Evolutionary conservation across 495 filamentous ascomycete genomes (phyloP), one percentile per base, ranked within the genome.

Genomic region (Penicillium atrosanguineum): DNA sequence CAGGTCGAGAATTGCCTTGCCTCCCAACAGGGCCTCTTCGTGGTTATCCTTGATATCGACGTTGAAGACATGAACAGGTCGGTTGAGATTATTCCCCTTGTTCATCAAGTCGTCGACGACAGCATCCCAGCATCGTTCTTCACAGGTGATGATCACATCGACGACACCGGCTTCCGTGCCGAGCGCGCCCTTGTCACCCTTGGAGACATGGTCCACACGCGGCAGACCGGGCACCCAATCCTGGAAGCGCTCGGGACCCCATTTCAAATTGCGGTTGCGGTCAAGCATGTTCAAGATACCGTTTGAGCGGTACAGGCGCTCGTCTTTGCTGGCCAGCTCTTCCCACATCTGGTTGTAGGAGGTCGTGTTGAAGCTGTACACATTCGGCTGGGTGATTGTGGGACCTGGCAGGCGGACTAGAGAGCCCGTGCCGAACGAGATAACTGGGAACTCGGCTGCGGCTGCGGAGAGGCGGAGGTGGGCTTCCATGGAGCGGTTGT

Each of bases 31-130:
- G 0, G 95, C 95, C 62, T 99, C 95, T 63, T 97, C 91, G 66
- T 97, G 93, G 62, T 97, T 99, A 73, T 99, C 95, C 69, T 87
- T 93, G 65, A 99, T 97, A 69, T 97, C 94, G 45, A 99, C 86
- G 64, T 97, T 97, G 74, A 99, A 91, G 51, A 99, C 87, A 66
- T 99, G 94, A 9, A 99, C 92, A 0, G 93, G 91, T 9, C 89
- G 78, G 70, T 97, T 97, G 21, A 97, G 77, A 6, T 84, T 82
- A 0, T 86, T 82, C 11, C 91, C 92, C 55, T 95, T 83, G 56
- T 84, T 89, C 39, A 92, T 81, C 45, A 99, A 75, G 65, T 99
- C 91, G 57, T 99, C 95, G 7, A 99, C 82, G 40, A 99, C 94
- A 34, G 95, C 93, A 73, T 99, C 95, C 90, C 94, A 99, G 68